phyloP scores from a whole-genome alignment of 495 filamentous ascomycete species.

The Aspergillus haitiensis region DNA sequence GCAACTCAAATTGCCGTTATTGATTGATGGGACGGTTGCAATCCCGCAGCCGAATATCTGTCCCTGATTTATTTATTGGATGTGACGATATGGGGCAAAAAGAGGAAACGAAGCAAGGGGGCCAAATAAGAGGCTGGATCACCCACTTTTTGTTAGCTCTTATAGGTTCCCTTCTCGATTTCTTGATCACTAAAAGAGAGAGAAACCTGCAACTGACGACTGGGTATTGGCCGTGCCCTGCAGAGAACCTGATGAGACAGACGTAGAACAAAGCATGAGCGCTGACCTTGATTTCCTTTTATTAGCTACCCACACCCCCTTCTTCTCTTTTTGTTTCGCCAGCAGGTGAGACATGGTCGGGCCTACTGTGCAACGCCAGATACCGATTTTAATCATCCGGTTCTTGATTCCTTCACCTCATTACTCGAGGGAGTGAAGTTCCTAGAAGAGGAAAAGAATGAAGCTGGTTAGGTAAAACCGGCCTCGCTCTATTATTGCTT shows the following conservation, averaged over 20 bases:
- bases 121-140: conserved; percentile 12
- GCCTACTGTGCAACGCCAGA: conserved; percentile 8
- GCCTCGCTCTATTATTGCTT: not conserved
- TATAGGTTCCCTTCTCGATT: conserved; percentile 5
- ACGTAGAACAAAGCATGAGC: conserved; percentile 21
- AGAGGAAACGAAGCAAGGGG: conserved; percentile 26
- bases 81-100: conserved; percentile 6
- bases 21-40: conserved; percentile 20
- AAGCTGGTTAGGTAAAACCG: not conserved
- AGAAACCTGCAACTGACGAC: conserved; percentile 11
- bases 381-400: conserved; percentile 6
- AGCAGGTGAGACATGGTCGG: conserved; percentile 20
- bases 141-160: conserved; percentile 12
- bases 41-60: conserved; percentile 1
- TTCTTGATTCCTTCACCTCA: not conserved
- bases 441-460: not conserved
- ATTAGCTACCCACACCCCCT: no score
- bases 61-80: conserved; percentile 16
- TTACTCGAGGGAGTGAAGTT: not conserved
- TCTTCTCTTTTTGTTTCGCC: conserved; percentile 1
- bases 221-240: conserved; percentile 16
- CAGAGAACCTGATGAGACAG: conserved; percentile 20
- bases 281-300: not conserved
- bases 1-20: conserved; percentile 30
- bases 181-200: conserved; percentile 9